Conservation (phyloP, 371 early-diverging fungal species). For the Mortierella sp. region DNA sequence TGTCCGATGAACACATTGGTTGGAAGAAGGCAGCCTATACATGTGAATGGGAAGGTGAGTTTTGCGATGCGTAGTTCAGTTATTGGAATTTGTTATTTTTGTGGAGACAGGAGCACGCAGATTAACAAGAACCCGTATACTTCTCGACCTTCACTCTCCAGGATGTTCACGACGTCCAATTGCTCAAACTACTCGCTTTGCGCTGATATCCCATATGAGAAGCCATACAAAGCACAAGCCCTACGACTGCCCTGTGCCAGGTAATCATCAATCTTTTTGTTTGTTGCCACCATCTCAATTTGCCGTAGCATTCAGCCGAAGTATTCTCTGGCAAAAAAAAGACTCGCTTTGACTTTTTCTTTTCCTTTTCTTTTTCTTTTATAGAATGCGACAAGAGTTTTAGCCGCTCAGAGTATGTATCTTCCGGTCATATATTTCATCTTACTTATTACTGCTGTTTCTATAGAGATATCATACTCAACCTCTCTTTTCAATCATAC, state of each 20-base stretch:
- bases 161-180: constrained; percentile 67
- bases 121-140: neutral
- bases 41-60: constrained; percentile 66
- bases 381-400: constrained; percentile 54
- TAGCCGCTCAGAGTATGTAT: constrained; percentile 46
- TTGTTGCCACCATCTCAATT: constrained; percentile 7
- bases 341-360: neutral
- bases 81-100: neutral
- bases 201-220: constrained; percentile 73
- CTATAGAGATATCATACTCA: neutral
- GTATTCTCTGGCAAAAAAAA: constrained; percentile 11
- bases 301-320: constrained; percentile 15
- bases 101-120: too few relatives aligned
- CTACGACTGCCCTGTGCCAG: constrained; percentile 62
- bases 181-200: constrained; percentile 72
- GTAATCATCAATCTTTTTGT: constrained; percentile 14
- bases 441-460: neutral
- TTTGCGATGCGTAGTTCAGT: neutral
- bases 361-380: neutral
- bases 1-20: constrained; percentile 75
- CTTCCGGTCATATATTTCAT: neutral
- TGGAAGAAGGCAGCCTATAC: constrained; percentile 71
- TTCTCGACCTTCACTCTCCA: neutral
- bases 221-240: constrained; percentile 79
- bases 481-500: neutral